A percentile compares a stretch with the other conserved stretches of the same genome.
These are phyloP conservation scores for Plasmodium coatneyi DNA, from an alignment of 169 alveolate species.

Conservation along the genomic window DNA sequence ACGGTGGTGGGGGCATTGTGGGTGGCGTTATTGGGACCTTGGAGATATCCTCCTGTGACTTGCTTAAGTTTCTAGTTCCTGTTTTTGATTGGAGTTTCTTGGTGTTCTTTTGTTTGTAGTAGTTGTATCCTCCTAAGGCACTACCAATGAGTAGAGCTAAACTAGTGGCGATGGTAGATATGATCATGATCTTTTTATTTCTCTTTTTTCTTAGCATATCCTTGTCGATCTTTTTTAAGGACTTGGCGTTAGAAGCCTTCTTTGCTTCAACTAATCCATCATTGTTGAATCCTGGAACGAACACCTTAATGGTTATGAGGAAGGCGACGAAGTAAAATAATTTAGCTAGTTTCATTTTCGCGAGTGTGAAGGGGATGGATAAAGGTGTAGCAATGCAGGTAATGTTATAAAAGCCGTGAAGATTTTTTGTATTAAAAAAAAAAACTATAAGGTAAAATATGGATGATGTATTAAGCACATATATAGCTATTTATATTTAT, in stretches of 20 bases:
- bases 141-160: slow-evolving; percentile 25
- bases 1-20: too few species aligned
- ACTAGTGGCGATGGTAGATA: slow-evolving; percentile 22
- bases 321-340: slow-evolving; percentile 27
- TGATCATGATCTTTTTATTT: slow-evolving; percentile 1
- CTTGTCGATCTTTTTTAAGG: slow-evolving; percentile 4
- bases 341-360: slow-evolving; percentile 22
- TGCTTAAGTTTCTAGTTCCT: not conserved
- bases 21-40: too few species aligned
- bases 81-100: not conserved
- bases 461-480: not conserved
- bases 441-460: not conserved
- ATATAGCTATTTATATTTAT: too few species aligned
- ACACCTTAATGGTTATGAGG: slow-evolving; percentile 15
- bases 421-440: not conserved
- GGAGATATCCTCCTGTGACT: not conserved
- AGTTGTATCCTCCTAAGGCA: slow-evolving; percentile 10
- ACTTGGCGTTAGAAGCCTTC: not conserved
- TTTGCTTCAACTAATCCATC: slow-evolving; percentile 2
- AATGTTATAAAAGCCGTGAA: not conserved
- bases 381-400: not conserved
- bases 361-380: not conserved
- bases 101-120: not conserved
- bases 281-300: slow-evolving; percentile 25
- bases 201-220: not conserved